Conservation (phyloP, 1,284 basidiomycete species). For the Malassezia yamatoensis region DNA sequence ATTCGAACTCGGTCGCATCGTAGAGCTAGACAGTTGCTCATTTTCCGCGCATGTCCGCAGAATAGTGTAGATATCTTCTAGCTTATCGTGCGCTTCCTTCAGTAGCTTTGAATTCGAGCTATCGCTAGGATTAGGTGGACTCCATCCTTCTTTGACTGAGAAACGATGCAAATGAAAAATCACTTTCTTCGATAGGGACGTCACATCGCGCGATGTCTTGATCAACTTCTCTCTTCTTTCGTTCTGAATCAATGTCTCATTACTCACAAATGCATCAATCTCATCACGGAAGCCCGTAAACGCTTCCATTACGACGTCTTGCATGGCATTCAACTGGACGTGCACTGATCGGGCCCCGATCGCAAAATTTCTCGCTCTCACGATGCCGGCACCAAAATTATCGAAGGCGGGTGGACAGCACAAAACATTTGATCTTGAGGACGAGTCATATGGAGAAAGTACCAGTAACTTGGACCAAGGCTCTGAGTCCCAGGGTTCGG, state of each 20-base stretch:
- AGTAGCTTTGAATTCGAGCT: constrained; percentile 49
- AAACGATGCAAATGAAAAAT: constrained; percentile 83
- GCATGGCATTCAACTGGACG: background rate
- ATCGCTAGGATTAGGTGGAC: background rate
- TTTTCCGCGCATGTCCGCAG: constrained; percentile 56
- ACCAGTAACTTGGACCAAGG: background rate
- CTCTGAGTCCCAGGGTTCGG: background rate
- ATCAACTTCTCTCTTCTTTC: constrained; percentile 62
- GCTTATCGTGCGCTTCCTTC: constrained; percentile 58
- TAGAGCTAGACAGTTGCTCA: constrained; percentile 21
- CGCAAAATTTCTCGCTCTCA: constrained; percentile 2
- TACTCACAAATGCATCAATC: constrained; percentile 29
- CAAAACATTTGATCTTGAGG: background rate
- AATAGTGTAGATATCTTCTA: constrained; percentile 61
- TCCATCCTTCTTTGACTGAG: constrained; percentile 18
- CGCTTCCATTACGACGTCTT: background rate
- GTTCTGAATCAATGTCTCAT: constrained; percentile 23
- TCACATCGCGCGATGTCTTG: constrained; percentile 70
- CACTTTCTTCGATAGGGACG: constrained; percentile 81
- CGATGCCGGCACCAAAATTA: constrained; percentile 1
- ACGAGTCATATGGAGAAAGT: background rate
- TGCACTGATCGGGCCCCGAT: constrained; percentile 7
- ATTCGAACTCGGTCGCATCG: background rate
- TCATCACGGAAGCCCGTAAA: constrained; percentile 36
- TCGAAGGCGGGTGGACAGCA: background rate